Conservation (phyloP, 1,284 basidiomycete genomes). For the Pyrrhoderma lamaoense region DNA sequence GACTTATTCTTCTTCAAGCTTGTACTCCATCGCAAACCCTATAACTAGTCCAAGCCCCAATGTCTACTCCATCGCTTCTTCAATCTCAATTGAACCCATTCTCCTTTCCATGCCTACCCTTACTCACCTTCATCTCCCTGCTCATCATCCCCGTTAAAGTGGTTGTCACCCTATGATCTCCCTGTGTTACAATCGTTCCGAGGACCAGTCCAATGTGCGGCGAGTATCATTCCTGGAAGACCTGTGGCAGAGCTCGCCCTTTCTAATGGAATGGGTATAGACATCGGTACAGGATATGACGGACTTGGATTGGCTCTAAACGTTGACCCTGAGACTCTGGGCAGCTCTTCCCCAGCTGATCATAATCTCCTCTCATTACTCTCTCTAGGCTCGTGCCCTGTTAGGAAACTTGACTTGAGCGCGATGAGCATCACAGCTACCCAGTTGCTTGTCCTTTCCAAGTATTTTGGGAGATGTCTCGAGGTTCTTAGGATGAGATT, state of each 20-base stretch:
- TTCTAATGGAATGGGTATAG: slow-evolving; percentile 22
- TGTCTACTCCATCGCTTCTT: slow-evolving; percentile 33
- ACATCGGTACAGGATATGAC: slow-evolving; percentile 36
- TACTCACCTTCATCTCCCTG: slow-evolving; percentile 43
- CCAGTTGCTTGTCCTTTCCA: slow-evolving; percentile 48
- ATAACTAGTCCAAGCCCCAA: too few species aligned
- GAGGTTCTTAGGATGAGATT: slow-evolving; percentile 47
- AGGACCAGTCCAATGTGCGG: slow-evolving; percentile 50
- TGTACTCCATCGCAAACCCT: too few species aligned
- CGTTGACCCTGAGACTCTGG: too few species aligned
- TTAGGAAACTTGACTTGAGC: slow-evolving; percentile 50
- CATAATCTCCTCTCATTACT: slow-evolving; percentile 33
- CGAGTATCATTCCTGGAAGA: slow-evolving; percentile 49
- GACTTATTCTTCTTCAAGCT: too few species aligned
- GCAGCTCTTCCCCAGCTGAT: too few species aligned
- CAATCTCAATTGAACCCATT: slow-evolving; percentile 36
- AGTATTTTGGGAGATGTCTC: slow-evolving; percentile 37
- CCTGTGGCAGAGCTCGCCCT: slow-evolving; percentile 49
- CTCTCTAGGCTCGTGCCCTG: slow-evolving; percentile 37
- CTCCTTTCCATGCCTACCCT: slow-evolving; percentile 35
- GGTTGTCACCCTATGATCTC: slow-evolving; percentile 35
- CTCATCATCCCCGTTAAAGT: slow-evolving; percentile 34
- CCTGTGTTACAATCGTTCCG: slow-evolving; percentile 47
- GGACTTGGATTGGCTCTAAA: slow-evolving; percentile 33
- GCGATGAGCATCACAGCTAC: slow-evolving; percentile 50